Evolutionary conservation across 352 stramenopile genomes (phyloP), one percentile per base, ranked within the genome.

Genomic region (Globisporangium megalacanthum): DNA sequence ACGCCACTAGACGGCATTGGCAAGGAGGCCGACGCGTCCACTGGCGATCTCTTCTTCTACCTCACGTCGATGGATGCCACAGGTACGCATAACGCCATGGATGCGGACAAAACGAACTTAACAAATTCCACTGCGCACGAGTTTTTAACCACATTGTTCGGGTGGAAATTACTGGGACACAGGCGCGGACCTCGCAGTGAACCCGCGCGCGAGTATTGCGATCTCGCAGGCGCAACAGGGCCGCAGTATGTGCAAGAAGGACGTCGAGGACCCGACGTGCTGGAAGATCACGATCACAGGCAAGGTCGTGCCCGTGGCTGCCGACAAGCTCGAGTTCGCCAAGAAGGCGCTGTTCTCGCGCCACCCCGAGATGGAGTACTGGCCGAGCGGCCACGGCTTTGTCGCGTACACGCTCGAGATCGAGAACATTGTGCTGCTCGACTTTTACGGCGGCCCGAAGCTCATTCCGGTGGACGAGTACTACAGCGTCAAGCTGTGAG

Each of bases 401-500:
- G 25, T 55, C 45, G 58, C 69, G 20, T 88, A 83, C 59, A 62
- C 79, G 47, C 31, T 90, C 45, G 54, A 84, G 49, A 72, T 86
- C 49, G 68, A 83, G 22, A 68, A 84, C 54, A 78, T 88, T 44
- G 58, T 88, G 36, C 61, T 90, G 41, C 61, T 90, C 33, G 80
- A 90, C 57, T 88, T 75, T 58, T 90, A 90, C 64, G 80, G 77
- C 47, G 77, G 77, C 35, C 66, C 80, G 39, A 90, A 90, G 73
- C 67, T 77, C 54, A 73, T 90, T 29, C 62, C 62, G 6, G 60
- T 81, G 22, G 71, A 77, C 37, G 70, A 88, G n/a, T 90, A 90
- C 63, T 90, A 88, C 57, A 54, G 67, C 49, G 54, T 79, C 39
- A 71, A 75, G 47, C 60, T 89, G 20, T 45, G 15, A 42, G 48